Evolutionary conservation across 371 early-diverging fungal species (phyloP).

Genomic region (Mortierella sp.): DNA sequence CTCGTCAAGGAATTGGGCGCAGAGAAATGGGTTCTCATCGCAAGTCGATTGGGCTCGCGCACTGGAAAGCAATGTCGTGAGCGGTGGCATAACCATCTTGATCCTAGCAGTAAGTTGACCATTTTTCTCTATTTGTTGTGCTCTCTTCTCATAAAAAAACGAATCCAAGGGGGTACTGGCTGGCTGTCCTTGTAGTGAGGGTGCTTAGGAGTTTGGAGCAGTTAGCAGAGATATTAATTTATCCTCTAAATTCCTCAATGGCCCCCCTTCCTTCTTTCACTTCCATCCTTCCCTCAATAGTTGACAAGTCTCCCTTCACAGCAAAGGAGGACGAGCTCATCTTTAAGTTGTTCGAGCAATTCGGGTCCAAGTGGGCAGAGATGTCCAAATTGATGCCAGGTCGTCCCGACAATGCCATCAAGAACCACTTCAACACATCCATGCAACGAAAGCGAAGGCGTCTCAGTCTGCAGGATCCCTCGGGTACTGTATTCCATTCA

Average conservation of each 20-base stretch:
- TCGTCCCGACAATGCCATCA: slow-evolving; percentile 60
- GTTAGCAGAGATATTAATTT: not conserved
- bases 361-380: slow-evolving; percentile 62
- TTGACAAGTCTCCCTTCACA: slow-evolving; percentile 60
- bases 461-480: slow-evolving; percentile 48
- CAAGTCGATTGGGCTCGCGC: slow-evolving; percentile 53
- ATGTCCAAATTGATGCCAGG: slow-evolving; percentile 61
- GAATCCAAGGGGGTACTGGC: not conserved
- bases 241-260: slow-evolving; percentile 4
- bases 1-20: slow-evolving; percentile 57
- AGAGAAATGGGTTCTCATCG: slow-evolving; percentile 61
- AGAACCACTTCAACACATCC: slow-evolving; percentile 60
- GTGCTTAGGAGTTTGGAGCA: not conserved
- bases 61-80: slow-evolving; percentile 61
- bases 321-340: slow-evolving; percentile 56
- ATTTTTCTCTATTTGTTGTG: not conserved
- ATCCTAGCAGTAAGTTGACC: slow-evolving; percentile 46
- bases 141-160: not conserved
- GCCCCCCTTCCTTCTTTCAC: not conserved
- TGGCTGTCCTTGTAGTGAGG: not conserved
- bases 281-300: slow-evolving; percentile 6
- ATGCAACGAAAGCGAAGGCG: slow-evolving; percentile 61
- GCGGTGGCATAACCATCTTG: slow-evolving; percentile 60
- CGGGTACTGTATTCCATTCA: slow-evolving; percentile 18
- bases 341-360: slow-evolving; percentile 49